Evolutionary conservation across 768 basidiomycete species (phyloP).

Genomic region (Kwoniella sp.): DNA sequence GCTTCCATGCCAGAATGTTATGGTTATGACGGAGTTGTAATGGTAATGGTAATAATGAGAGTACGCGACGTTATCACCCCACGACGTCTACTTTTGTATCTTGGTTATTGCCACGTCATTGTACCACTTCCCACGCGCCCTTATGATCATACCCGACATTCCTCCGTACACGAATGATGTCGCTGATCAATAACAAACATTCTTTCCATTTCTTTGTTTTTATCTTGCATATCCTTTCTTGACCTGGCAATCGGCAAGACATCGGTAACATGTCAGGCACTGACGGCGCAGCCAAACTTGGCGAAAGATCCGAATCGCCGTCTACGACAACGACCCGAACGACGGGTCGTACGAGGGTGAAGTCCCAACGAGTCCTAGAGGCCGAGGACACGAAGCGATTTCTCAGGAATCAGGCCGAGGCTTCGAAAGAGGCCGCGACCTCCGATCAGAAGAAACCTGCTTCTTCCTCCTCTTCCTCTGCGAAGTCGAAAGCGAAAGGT

Average conservation of each 20-base stretch:
- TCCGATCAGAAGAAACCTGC: not conserved
- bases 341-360: constrained; percentile 31
- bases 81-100: no score
- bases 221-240: no score
- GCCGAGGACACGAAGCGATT: constrained; percentile 36
- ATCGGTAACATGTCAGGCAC: no score
- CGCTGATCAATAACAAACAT: no score
- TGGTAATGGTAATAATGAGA: not conserved
- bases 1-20: no score
- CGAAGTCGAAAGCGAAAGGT: constrained; percentile 10
- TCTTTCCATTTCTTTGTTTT: no score
- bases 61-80: not conserved
- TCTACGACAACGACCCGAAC: constrained; percentile 6
- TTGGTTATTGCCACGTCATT: constrained; percentile 6
- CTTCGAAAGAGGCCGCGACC: not conserved
- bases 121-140: not conserved
- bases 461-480: not conserved
- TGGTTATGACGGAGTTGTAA: no score
- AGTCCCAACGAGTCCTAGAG: constrained; percentile 44
- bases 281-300: no score
- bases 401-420: constrained; percentile 2
- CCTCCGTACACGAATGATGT: no score
- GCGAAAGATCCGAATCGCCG: not conserved
- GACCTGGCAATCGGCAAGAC: no score
- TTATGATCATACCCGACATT: no score